phyloP scores from a whole-genome alignment of 2,329 filamentous ascomycete genomes.

The Xylaria digitata region DNA sequence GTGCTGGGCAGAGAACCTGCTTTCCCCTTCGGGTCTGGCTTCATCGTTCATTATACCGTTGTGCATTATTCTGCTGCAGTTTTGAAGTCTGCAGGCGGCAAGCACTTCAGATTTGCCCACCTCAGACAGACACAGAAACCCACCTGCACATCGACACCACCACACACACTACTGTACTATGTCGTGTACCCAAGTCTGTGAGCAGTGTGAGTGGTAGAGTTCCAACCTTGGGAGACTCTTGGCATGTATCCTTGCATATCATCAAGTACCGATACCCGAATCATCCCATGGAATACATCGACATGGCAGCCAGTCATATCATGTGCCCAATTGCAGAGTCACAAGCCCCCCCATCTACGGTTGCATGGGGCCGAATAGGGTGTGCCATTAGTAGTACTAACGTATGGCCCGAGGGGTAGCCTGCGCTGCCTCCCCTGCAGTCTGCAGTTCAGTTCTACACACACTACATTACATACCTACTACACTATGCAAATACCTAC shows the following conservation, averaged over 20 bases:
- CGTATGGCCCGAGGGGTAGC: no score
- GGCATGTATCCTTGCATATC: constrained; percentile 35
- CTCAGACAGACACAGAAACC: no score
- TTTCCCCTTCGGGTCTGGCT: constrained; percentile 19
- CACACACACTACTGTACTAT: no score
- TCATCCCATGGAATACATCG: constrained; percentile 38
- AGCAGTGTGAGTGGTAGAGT: neutral
- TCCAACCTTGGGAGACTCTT: constrained; percentile 1
- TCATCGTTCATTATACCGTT: neutral
- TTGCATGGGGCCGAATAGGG: constrained; percentile 19
- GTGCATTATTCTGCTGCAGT: neutral
- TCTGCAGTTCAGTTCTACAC: constrained; percentile 10
- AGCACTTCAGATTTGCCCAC: no score
- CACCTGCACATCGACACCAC: no score
- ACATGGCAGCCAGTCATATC: constrained; percentile 39
- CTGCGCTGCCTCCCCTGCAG: neutral
- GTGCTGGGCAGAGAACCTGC: constrained; percentile 1
- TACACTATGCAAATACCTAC: neutral
- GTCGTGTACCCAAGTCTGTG: no score
- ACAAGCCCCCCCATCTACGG: constrained; percentile 41
- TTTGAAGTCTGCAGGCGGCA: no score
- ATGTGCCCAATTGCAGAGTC: constrained; percentile 47
- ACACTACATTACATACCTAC: no score
- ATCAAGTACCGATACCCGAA: constrained; percentile 43
- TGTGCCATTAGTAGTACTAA: constrained; percentile 36